Base-by-base conservation (phyloP, 345 rosid species). In the Anacardium occidentale region DNA sequence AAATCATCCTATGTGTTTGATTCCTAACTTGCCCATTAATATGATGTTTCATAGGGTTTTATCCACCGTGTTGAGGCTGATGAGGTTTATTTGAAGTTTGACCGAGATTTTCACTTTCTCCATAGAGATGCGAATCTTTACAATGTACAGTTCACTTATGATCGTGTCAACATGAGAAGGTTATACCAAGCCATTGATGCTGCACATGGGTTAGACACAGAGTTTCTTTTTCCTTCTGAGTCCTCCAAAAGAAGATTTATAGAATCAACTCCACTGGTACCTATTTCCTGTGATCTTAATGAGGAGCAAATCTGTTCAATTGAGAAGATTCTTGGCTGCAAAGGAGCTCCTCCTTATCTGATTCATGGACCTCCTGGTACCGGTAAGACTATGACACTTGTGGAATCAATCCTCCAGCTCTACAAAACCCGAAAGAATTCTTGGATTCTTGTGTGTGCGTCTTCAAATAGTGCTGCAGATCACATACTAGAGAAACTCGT, bases 291-390 rank as follows among this genome's bases (percentile, higher is more conserved):
- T 66, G 75, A 59, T 53, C 89, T 94, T 69, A 92, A 94, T 13
- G 90, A 90, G 72, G 98, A 94, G 86, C 98, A 94, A 73, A 81
- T 78, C 63, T 74, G 64, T 73, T 83, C 98, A 12, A 69, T 92
- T 50, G 87, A 90, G 80, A 89, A 83, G 95, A 83, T 94, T 73
- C 85, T 90, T 66, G 90, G 97, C 58, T 88, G 93, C 81, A 85
- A 78, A 77, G 97, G 98, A 74, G 93, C 86, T 66, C 92, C 97
- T 9, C 98, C 98, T 18, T 94, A 87, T 74, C 78, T 92, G 74
- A 89, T 94, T 74, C 81, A 87, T 64, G 98, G 98, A 59, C 98
- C 98, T 47, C 98, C 98, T 12, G 98, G 98, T 72, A 94, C 98
- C 3, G 98, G 98, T 53, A 94, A 94, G 84, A 94, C 98, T 55